A percentile compares a stretch with the other conserved stretches of the same genome.
These are phyloP conservation scores for Neopestalotiopsis clavispora DNA, from an alignment of 2,329 filamentous ascomycete species.

Conservation along the genomic window DNA sequence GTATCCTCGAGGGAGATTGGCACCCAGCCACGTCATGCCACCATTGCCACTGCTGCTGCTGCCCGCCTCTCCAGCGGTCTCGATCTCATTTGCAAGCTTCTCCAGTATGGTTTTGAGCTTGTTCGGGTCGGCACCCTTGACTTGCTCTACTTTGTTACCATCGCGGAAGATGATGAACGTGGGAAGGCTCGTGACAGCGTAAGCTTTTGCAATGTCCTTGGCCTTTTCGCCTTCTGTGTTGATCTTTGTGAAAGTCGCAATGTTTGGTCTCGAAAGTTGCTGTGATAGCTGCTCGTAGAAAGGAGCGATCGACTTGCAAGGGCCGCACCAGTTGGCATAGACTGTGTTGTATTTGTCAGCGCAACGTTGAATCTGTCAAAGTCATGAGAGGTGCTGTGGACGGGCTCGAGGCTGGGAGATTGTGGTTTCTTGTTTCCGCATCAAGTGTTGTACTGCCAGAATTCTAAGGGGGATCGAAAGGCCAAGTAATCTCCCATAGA, in stretches of 20 bases:
- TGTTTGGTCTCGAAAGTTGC: conserved; percentile 71
- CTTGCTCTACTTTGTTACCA: conserved; percentile 68
- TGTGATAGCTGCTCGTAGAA: conserved; percentile 78
- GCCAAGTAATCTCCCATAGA: neutral
- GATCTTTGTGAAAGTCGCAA: conserved; percentile 85
- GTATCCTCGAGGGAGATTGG: conserved; percentile 79
- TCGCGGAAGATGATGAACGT: conserved; percentile 91
- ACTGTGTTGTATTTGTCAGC: conserved; percentile 54
- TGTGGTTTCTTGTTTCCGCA: neutral
- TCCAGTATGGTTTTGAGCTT: conserved; percentile 74
- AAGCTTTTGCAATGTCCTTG: conserved; percentile 72
- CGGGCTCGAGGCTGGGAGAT: neutral
- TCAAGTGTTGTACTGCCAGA: neutral
- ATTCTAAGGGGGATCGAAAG: neutral
- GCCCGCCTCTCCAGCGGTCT: conserved; percentile 53
- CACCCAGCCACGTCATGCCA: conserved; percentile 72
- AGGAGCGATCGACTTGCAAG: conserved; percentile 84
- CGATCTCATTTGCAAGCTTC: conserved; percentile 72
- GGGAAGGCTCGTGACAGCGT: conserved; percentile 78
- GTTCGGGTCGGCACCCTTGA: conserved; percentile 74
- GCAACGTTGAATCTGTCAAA: neutral
- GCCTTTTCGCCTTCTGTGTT: conserved; percentile 73
- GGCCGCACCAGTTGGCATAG: conserved; percentile 85
- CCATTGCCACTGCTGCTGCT: conserved; percentile 44
- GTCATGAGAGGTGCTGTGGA: neutral